Conservation (phyloP, 1,139 yeast genomes). For the Pichia sp. region DNA sequence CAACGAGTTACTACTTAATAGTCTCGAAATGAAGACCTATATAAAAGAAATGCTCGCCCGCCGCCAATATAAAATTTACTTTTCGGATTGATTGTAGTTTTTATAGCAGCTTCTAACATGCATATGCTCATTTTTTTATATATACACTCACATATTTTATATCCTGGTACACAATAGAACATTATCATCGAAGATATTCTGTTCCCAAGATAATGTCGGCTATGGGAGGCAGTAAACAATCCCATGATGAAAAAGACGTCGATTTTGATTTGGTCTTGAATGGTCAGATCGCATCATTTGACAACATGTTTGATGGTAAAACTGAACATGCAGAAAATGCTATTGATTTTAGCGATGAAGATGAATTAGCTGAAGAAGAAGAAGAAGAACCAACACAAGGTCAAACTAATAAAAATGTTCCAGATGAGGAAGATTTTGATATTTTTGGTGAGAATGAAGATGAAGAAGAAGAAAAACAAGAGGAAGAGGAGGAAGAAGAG, state of each 20-base stretch:
- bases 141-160: too few relatives aligned
- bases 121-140: too few relatives aligned
- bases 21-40: too few relatives aligned
- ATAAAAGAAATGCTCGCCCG: too few relatives aligned
- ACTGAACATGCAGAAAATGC: conserved; percentile 85
- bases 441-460: background rate
- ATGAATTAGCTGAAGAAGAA: conserved; percentile 87
- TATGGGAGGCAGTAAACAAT: background rate
- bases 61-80: too few relatives aligned
- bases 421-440: conserved; percentile 26
- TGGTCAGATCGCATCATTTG: conserved; percentile 29
- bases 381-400: conserved; percentile 15
- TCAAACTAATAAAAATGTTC: conserved; percentile 23
- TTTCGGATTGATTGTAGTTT: too few relatives aligned
- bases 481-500: conserved; percentile 28
- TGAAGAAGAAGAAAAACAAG: conserved; percentile 21
- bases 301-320: conserved; percentile 29
- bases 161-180: too few relatives aligned
- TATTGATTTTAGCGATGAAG: conserved; percentile 91
- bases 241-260: conserved; percentile 1
- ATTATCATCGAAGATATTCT: too few relatives aligned
- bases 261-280: conserved; percentile 22
- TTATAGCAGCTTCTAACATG: too few relatives aligned
- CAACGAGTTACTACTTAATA: too few relatives aligned
- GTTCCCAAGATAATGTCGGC: conserved; percentile 2